Evolutionary conservation across 805 yeast genomes (phyloP).

Genomic region (Scheffersomyces ergatensis): DNA sequence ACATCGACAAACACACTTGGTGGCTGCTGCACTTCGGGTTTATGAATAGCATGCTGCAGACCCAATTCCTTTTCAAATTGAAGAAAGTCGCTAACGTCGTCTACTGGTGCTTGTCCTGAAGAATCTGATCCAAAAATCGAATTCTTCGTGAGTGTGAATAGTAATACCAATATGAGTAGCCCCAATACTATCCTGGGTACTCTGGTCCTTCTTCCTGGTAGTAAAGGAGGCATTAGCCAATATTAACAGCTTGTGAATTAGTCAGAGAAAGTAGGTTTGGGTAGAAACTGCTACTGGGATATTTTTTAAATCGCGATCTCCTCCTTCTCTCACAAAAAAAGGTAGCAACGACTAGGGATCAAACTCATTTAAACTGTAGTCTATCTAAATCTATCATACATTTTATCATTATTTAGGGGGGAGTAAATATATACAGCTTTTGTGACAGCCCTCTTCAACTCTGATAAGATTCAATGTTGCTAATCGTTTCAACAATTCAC

Average conservation of each 20-base stretch:
- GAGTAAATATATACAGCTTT: conserved; percentile 16
- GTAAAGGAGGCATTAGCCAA: not conserved
- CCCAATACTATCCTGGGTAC: not conserved
- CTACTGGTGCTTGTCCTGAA: not conserved
- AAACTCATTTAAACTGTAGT: too few species aligned
- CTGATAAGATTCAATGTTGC: conserved; percentile 18
- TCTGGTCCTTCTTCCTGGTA: not conserved
- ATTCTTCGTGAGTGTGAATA: not conserved
- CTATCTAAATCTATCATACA: too few species aligned
- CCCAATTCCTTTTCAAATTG: not conserved
- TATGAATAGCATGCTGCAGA: not conserved
- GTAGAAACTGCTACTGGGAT: too few species aligned
- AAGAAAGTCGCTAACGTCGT: not conserved
- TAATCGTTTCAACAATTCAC: conserved; percentile 14
- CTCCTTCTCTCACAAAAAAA: too few species aligned
- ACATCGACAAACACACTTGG: not conserved
- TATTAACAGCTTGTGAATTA: too few species aligned
- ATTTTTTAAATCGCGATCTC: too few species aligned
- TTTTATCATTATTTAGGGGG: too few species aligned
- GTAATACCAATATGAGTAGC: not conserved
- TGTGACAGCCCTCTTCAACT: conserved; percentile 15
- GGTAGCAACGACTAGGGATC: too few species aligned
- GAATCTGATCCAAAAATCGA: not conserved
- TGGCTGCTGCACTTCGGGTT: not conserved
- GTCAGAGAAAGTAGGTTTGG: too few species aligned